phyloP scores from a whole-genome alignment of 441 rosid species.

The Brassica balearica region DNA sequence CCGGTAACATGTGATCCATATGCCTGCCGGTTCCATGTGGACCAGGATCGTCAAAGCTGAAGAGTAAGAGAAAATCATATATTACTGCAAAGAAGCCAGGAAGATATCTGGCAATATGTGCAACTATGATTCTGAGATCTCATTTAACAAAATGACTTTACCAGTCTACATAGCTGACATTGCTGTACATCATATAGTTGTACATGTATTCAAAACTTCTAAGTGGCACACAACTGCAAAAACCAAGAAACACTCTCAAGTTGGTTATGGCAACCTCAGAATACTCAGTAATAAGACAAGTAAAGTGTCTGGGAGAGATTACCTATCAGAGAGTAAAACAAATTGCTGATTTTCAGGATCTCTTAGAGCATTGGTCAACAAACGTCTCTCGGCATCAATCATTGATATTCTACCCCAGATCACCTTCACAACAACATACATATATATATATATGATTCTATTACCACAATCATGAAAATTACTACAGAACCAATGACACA shows the following conservation, averaged over 20 bases:
- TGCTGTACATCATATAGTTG: constrained; percentile 83
- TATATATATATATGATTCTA: constrained; percentile 7
- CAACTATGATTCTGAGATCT: not conserved
- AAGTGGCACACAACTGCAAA: constrained; percentile 89
- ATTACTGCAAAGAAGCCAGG: not conserved
- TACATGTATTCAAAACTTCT: constrained; percentile 79
- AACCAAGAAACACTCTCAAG: constrained; percentile 28
- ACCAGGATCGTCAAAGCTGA: constrained; percentile 94
- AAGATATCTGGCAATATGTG: constrained; percentile 14
- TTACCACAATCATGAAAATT: constrained; percentile 7
- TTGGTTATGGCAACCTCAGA: constrained; percentile 21
- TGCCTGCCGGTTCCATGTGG: constrained; percentile 97
- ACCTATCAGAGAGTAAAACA: constrained; percentile 96
- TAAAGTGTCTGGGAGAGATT: not conserved
- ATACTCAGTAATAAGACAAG: not conserved
- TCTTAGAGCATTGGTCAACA: constrained; percentile 79
- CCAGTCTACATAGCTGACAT: constrained; percentile 89
- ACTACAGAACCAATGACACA: constrained; percentile 18
- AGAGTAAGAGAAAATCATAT: constrained; percentile 27
- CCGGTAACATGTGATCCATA: constrained; percentile 93
- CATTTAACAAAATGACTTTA: constrained; percentile 46
- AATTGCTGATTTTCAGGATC: constrained; percentile 96
- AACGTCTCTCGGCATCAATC: constrained; percentile 96
- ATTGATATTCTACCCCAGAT: constrained; percentile 96
- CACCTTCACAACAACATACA: constrained; percentile 55